Evolutionary conservation across 768 basidiomycete genomes (phyloP).

Genomic region (Gautieria morchelliformis): DNA sequence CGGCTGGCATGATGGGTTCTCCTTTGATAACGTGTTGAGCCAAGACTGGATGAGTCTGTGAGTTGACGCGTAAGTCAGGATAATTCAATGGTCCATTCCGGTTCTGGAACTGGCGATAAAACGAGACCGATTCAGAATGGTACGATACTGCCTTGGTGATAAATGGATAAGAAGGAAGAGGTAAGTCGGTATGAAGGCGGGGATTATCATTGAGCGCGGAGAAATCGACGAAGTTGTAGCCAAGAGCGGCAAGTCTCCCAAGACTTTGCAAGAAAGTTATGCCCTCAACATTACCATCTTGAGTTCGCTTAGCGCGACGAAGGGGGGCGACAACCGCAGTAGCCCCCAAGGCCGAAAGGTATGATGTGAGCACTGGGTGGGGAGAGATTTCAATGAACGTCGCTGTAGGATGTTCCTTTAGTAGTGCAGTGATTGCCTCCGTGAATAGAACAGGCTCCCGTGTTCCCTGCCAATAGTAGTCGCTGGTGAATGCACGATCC

Average conservation of each 20-base stretch:
- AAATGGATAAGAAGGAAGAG: slow-evolving; percentile 23
- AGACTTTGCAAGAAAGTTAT: slow-evolving; percentile 18
- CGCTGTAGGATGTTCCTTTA: not conserved
- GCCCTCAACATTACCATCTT: slow-evolving; percentile 16
- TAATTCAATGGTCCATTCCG: slow-evolving; percentile 29
- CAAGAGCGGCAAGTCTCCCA: slow-evolving; percentile 21
- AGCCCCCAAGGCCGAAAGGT: slow-evolving; percentile 5
- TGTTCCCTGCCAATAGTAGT: slow-evolving; percentile 34
- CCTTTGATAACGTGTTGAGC: slow-evolving; percentile 10
- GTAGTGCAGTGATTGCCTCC: slow-evolving; percentile 20
- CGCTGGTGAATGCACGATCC: slow-evolving; percentile 18
- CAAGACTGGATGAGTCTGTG: slow-evolving; percentile 9
- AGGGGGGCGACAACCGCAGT: slow-evolving; percentile 19
- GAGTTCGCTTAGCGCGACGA: slow-evolving; percentile 17
- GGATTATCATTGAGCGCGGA: slow-evolving; percentile 18
- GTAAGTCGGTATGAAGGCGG: slow-evolving; percentile 1
- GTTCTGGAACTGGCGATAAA: slow-evolving; percentile 15
- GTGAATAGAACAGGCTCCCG: slow-evolving; percentile 30
- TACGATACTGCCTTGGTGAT: slow-evolving; percentile 18
- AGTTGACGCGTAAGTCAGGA: slow-evolving; percentile 26
- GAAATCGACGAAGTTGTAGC: slow-evolving; percentile 26
- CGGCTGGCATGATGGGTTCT: slow-evolving; percentile 11
- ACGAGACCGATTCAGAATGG: slow-evolving; percentile 10
- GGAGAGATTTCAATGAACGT: slow-evolving; percentile 7
- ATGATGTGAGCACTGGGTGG: slow-evolving; percentile 10